Evolutionary conservation across 2,329 filamentous ascomycete species (phyloP), one percentile per base, ranked within the genome.

Genomic region (Diaporthe sp.): DNA sequence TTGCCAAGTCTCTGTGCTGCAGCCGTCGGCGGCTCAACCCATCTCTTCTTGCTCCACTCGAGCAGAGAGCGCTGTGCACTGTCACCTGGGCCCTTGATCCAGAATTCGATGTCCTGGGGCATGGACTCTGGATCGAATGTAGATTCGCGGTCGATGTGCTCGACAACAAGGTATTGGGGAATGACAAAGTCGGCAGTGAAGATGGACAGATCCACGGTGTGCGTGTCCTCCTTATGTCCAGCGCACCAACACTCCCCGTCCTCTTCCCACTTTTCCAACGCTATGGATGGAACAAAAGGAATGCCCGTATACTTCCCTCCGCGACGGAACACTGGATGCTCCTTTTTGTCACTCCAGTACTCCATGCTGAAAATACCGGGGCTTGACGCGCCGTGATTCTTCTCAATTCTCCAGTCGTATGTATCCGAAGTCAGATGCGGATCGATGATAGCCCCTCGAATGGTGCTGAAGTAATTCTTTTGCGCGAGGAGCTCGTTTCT

Each of bases 181-280:
- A 92, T 87, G 73, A 96, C 87, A 8, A 84, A 81, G 45, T 88
- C 82, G 45, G 88, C 86, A 25, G 92, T 87, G 54, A 90, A 83
- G 25, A 97, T 89, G 12, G 89, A 90, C 22, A 98, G 85, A 71
- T 91, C 89, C 2, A 92, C 90, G 50, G 91, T 90, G 66, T 88
- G 87, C 10, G 87, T 86, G 22, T 81, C 80, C 15, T 83, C 83
- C 22, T 84, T 83, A 19, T 84, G 84, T 4, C 86, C 88, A 6
- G 93, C 92, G 82, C 96, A 98, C 94, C 95, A 98, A 83, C 95
- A 97, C 76, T 98, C 94, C 28, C 94, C 94, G 45, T 93, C 89
- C 66, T 97, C 94, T 13, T 92, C 86, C 95, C 96, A 98, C 4
- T 86, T 84, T 2, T 84, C 81, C 2, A 98, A 86, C 0, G 93